These are phyloP conservation scores for Cytospora schulzeri DNA, from an alignment of 2,329 filamentous ascomycete species.

Conservation along the genomic window DNA sequence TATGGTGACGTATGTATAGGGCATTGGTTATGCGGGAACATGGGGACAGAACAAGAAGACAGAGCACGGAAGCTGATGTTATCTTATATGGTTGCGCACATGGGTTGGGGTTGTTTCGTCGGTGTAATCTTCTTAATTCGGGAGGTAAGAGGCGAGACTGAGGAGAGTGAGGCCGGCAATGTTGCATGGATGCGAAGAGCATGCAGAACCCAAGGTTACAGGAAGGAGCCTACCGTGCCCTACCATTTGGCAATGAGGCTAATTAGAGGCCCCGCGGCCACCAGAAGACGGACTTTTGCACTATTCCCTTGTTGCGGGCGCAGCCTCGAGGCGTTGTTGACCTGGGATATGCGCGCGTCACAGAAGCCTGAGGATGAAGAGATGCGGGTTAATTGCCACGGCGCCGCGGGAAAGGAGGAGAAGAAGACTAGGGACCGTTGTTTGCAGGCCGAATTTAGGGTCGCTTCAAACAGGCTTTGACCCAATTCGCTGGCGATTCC, in stretches of 20 bases:
- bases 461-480: not conserved
- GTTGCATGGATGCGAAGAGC: constrained; percentile 19
- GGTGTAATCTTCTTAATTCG: constrained; percentile 6
- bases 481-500: not conserved
- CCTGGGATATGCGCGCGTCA: not conserved
- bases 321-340: not conserved
- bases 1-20: constrained; percentile 5
- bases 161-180: constrained; percentile 25
- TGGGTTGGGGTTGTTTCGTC: constrained; percentile 26
- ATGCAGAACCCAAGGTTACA: constrained; percentile 16
- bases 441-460: constrained; percentile 13
- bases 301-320: not conserved
- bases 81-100: constrained; percentile 25
- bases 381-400: not conserved
- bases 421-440: constrained; percentile 19
- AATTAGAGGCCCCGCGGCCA: constrained; percentile 10
- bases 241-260: constrained; percentile 11
- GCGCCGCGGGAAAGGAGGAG: constrained; percentile 16
- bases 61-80: constrained; percentile 12
- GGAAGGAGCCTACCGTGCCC: not conserved
- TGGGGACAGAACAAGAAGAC: constrained; percentile 1
- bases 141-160: constrained; percentile 14
- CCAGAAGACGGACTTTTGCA: constrained; percentile 5
- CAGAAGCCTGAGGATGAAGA: not conserved
- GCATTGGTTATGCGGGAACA: constrained; percentile 6